Percentiles rank a stretch among this genome's conserved stretches.
Conservation (phyloP, 495 filamentous ascomycete genomes). For the Neurospora sp. region DNA sequence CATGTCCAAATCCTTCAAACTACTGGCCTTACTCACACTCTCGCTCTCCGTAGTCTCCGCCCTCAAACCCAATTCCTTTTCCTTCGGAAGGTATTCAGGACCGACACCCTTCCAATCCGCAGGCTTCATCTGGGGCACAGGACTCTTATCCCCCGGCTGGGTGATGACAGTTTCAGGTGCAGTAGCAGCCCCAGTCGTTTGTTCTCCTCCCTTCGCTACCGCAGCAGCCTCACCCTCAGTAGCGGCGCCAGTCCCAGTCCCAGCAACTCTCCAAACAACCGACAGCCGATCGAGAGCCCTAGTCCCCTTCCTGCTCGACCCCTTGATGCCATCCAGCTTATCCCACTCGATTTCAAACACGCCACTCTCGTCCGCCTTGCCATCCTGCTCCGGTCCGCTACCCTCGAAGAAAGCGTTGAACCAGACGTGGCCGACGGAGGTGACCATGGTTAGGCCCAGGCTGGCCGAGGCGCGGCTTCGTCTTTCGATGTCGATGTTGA, state of each 20-base stretch:
- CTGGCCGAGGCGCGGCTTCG: constrained; percentile 57
- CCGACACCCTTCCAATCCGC: constrained; percentile 61
- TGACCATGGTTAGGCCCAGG: constrained; percentile 80
- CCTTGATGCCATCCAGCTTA: constrained; percentile 59
- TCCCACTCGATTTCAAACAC: constrained; percentile 53
- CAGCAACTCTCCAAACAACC: constrained; percentile 61
- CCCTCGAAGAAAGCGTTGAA: constrained; percentile 94
- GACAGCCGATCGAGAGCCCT: constrained; percentile 73
- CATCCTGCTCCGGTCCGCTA: constrained; percentile 49
- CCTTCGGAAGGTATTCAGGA: constrained; percentile 30
- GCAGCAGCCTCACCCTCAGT: constrained; percentile 6
- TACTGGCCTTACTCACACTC: constrained; percentile 55
- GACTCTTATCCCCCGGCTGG: constrained; percentile 50
- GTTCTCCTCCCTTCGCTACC: neutral
- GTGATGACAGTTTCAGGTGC: constrained; percentile 36
- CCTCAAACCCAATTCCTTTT: constrained; percentile 57
- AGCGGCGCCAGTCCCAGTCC: neutral
- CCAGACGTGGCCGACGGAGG: constrained; percentile 89
- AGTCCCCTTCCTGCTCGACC: constrained; percentile 67
- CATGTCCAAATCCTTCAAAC: constrained; percentile 22
- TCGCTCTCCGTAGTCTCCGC: constrained; percentile 49
- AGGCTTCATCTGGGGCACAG: constrained; percentile 54
- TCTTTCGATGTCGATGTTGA: constrained; percentile 83
- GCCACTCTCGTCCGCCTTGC: constrained; percentile 38
- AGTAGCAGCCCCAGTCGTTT: neutral